Conservation (phyloP, 441 rosid genomes). For the Pelargonium citronellum region DNA sequence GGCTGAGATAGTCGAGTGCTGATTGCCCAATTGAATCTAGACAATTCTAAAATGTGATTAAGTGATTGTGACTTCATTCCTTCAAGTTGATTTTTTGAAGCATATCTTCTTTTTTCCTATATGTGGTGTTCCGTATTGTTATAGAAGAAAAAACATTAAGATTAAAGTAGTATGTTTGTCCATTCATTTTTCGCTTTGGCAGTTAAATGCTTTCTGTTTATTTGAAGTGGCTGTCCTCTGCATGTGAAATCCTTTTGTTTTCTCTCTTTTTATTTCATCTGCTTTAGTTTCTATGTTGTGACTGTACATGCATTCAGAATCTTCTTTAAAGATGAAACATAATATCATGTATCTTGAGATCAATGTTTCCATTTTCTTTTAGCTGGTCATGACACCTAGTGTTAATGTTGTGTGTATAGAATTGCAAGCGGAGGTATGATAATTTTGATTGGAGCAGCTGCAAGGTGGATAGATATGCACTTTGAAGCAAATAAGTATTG, state of each 20-base stretch:
- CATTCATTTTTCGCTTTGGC: neutral
- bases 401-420: constrained; percentile 34
- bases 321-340: neutral
- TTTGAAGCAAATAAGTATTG: constrained; percentile 64
- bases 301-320: neutral
- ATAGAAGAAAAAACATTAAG: neutral
- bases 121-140: neutral
- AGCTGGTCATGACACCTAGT: constrained; percentile 21
- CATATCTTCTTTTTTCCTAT: neutral
- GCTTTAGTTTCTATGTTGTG: neutral
- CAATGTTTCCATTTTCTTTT: constrained; percentile 5
- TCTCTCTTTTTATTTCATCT: constrained; percentile 14
- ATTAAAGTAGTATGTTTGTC: neutral
- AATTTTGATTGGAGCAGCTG: constrained; percentile 53
- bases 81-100: neutral
- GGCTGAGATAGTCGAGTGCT: too few relatives aligned
- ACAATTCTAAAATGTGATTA: neutral
- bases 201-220: neutral
- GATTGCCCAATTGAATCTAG: neutral
- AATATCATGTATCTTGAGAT: constrained; percentile 11
- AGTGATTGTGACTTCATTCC: neutral
- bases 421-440: constrained; percentile 72
- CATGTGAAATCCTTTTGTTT: constrained; percentile 10
- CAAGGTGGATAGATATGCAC: constrained; percentile 65
- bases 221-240: neutral